A percentile compares a stretch with the other conserved stretches of the same genome.
Evolutionary conservation across 2,329 filamentous ascomycete genomes (phyloP).

Genomic region (Talaromyces pinophilus): DNA sequence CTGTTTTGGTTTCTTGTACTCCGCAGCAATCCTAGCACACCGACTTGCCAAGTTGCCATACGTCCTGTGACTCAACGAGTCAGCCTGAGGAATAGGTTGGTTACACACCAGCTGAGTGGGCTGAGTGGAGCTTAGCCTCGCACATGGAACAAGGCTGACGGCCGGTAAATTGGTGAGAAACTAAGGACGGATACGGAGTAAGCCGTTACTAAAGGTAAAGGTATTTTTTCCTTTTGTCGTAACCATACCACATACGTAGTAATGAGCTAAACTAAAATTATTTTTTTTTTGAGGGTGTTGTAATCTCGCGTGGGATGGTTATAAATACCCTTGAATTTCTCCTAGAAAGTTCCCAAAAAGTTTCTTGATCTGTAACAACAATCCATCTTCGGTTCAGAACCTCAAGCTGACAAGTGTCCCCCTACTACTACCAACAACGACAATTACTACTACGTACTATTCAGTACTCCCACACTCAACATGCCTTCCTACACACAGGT

Average conservation of each 20-base stretch:
- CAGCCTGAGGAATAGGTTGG: conserved; percentile 12
- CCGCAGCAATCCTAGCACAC: background rate
- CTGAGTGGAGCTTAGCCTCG: conserved; percentile 5
- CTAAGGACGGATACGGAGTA: conserved; percentile 9
- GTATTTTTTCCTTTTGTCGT: background rate
- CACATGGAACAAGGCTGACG: conserved; percentile 18
- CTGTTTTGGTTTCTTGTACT: conserved; percentile 8
- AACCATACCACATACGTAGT: conserved; percentile 9
- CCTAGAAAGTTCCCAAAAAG: background rate
- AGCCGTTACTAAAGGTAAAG: background rate
- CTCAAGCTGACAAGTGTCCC: background rate
- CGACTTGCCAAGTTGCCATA: background rate
- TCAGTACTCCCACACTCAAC: conserved; percentile 6
- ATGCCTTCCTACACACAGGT: conserved; percentile 23
- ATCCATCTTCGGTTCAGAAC: background rate
- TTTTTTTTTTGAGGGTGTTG: conserved; percentile 7
- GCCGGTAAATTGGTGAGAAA: conserved; percentile 4
- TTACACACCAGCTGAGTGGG: conserved; percentile 14
- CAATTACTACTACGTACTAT: background rate
- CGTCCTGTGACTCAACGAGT: conserved; percentile 15
- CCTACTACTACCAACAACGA: background rate
- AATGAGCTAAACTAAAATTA: background rate
- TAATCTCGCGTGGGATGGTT: conserved; percentile 1
- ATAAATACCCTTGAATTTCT: conserved; percentile 16
- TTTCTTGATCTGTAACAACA: conserved; percentile 6